Evolutionary conservation across 192 early-diverging fungal species (phyloP), one percentile per base, ranked within the genome.

Genomic region (Coemansia sp.): DNA sequence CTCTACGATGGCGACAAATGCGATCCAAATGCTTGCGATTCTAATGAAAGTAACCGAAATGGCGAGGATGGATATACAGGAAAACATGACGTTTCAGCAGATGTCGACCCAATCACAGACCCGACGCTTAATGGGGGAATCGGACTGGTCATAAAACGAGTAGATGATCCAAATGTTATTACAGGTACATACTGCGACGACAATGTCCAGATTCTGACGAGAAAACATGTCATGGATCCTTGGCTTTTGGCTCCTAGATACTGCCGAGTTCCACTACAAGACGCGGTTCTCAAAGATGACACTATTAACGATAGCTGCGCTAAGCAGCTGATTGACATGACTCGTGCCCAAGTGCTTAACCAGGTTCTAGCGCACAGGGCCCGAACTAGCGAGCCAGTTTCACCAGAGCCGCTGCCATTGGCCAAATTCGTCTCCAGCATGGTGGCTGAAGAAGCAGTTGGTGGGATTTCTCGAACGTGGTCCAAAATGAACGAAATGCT

Each of bases 311-410:
- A n/a, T 10, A n/a, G 12, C 15, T 16, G 59, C 34, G 58, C 56
- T 28, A 51, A 68, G 59, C 59, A 69, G 39, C 57, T 81, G 16
- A 21, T 75, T 6, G 78, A 69, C 23, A 25, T 75, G 63, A 71
- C 72, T 4, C 78, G 69, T 10, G 48, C 63, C 25, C 78, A 81
- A 49, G 72, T 81, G n/a, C 57, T 79, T 15, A 49, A 34, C 52
- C 77, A 74, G 28, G 35, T 70, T 4, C 48, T 63, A 4, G 26
- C 37, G 1, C 49, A 12, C 15, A 31, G 48, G 3, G 35, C 48
- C 12, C 7, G 37, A 20, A 21, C 2, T 23, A 46, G 42, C 57
- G 13, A 25, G 5, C 3, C 10, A 16, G 31, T 7, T 33, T n/a
- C 6, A 2, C 9, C 53, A 18, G 31, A 30, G 0, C 63, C 13